Evolutionary conservation across 108 stramenopile genomes (phyloP).

Genomic region (Skeletonema grethae): DNA sequence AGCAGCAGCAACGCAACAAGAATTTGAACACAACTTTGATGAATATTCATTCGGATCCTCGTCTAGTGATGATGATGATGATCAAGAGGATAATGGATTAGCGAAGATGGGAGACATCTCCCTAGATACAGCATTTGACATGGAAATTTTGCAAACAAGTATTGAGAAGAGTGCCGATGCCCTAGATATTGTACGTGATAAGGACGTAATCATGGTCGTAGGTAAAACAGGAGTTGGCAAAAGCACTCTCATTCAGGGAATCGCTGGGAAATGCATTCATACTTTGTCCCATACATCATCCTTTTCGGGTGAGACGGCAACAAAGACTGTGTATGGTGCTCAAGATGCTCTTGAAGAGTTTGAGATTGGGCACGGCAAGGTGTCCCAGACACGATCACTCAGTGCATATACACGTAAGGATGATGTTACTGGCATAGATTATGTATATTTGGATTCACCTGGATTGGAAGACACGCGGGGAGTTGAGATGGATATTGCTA

Average conservation of each 20-base stretch:
- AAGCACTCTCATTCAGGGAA: constrained; percentile 54
- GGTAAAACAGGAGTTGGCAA: constrained; percentile 66
- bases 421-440: constrained; percentile 8
- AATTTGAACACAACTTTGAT: constrained; percentile 1
- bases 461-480: constrained; percentile 66
- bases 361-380: constrained; percentile 62
- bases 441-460: constrained; percentile 60
- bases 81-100: background rate
- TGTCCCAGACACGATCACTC: constrained; percentile 54
- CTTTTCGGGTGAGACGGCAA: constrained; percentile 34
- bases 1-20: background rate
- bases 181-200: constrained; percentile 43
- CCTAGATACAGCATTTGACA: constrained; percentile 39
- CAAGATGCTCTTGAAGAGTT: constrained; percentile 50
- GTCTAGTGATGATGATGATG: background rate
- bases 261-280: constrained; percentile 56
- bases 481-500: constrained; percentile 64
- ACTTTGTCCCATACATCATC: constrained; percentile 20
- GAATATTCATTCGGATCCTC: background rate
- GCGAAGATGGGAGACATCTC: background rate
- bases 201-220: constrained; percentile 50
- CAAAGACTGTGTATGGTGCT: constrained; percentile 52
- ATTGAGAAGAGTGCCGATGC: constrained; percentile 46
- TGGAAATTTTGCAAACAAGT: constrained; percentile 41
- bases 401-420: constrained; percentile 32